A percentile compares a stretch with the other conserved stretches of the same genome.
phyloP scores from a whole-genome alignment of 2,329 filamentous ascomycete genomes.

The Pleoardoris graminearum region DNA sequence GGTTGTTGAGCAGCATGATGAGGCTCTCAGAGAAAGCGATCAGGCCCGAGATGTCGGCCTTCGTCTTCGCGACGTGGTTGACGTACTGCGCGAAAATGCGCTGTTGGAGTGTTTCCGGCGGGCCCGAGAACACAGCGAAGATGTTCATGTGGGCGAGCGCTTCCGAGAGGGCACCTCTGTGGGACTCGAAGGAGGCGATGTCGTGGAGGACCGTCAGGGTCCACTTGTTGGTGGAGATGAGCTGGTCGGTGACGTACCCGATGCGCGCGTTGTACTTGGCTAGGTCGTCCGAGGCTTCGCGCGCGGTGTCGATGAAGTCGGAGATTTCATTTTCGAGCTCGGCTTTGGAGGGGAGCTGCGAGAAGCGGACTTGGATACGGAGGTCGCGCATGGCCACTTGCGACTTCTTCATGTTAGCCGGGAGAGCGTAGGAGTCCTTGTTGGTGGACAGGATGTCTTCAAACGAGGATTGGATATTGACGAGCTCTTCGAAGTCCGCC shows the following conservation, averaged over 20 bases:
- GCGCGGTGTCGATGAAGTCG: conserved; percentile 71
- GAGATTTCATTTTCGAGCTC: conserved; percentile 77
- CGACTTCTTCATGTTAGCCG: conserved; percentile 77
- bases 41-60: conserved; percentile 68
- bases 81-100: conserved; percentile 74
- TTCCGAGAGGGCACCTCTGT: conserved; percentile 43
- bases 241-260: conserved; percentile 71
- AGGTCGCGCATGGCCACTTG: conserved; percentile 76
- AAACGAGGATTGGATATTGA: conserved; percentile 74
- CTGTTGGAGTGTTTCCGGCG: conserved; percentile 39
- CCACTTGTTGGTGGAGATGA: conserved; percentile 76
- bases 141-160: conserved; percentile 53
- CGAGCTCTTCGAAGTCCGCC: conserved; percentile 72
- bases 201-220: conserved; percentile 70
- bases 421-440: conserved; percentile 67
- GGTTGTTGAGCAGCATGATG: conserved; percentile 64
- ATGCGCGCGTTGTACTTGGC: conserved; percentile 77
- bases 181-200: conserved; percentile 53
- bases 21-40: conserved; percentile 72
- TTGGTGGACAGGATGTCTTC: conserved; percentile 73
- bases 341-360: conserved; percentile 66
- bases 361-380: conserved; percentile 71
- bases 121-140: conserved; percentile 60
- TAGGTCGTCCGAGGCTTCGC: conserved; percentile 66
- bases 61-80: conserved; percentile 69